Percentiles rank a stretch among this genome's conserved stretches.
These are phyloP conservation scores for Phytopythium litorale DNA, from an alignment of 352 stramenopile genomes.

Conservation along the genomic window DNA sequence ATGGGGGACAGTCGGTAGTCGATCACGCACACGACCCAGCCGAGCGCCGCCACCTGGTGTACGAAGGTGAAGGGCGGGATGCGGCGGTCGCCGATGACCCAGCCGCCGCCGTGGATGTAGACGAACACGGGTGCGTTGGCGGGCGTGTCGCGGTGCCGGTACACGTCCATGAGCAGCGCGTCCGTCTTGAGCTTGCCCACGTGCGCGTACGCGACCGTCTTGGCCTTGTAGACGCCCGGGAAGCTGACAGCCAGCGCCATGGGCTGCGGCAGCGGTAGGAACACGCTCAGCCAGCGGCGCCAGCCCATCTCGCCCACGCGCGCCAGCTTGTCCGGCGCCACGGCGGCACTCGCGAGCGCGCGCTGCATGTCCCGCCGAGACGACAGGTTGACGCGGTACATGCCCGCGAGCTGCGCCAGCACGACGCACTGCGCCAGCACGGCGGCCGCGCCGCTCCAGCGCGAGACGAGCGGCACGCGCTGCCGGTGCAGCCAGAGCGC, in stretches of 20 bases:
- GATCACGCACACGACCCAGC: conserved; percentile 65
- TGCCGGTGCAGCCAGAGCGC: conserved; percentile 33
- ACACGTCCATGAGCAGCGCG: conserved; percentile 64
- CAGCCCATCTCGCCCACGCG: conserved; percentile 38
- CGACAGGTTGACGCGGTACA: conserved; percentile 38
- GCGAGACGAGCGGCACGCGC: conserved; percentile 43
- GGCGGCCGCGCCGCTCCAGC: conserved; percentile 42
- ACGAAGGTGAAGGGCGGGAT: conserved; percentile 44
- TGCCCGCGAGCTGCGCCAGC: conserved; percentile 33
- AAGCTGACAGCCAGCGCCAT: conserved; percentile 42
- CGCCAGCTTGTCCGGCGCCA: conserved; percentile 23
- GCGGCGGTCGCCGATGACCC: conserved; percentile 52
- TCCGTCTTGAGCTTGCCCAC: conserved; percentile 50
- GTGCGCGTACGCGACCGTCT: conserved; percentile 44
- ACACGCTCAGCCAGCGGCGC: conserved; percentile 46
- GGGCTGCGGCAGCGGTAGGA: conserved; percentile 48
- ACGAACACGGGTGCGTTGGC: conserved; percentile 59
- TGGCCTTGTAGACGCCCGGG: conserved; percentile 34
- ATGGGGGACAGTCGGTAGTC: conserved; percentile 67
- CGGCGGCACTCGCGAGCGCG: conserved; percentile 27
- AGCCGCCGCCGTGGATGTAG: conserved; percentile 66
- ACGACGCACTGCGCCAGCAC: conserved; percentile 42
- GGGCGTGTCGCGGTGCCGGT: conserved; percentile 31
- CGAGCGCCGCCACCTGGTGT: conserved; percentile 49
- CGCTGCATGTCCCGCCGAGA: conserved; percentile 38